Evolutionary conservation across 352 stramenopile species (phyloP).

Genomic region (Pythium apleroticum): DNA sequence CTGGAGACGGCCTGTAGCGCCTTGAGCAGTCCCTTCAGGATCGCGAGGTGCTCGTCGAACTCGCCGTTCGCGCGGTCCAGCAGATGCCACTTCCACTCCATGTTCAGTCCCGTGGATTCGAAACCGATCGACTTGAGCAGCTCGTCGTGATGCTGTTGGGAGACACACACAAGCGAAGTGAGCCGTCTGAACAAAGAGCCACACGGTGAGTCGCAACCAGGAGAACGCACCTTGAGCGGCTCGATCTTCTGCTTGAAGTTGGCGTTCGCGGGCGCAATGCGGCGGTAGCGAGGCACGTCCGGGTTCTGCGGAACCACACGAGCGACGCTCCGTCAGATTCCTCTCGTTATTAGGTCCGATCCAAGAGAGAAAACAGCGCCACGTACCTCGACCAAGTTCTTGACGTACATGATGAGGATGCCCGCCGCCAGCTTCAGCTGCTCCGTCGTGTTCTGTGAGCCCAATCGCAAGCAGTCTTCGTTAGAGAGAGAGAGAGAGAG

Average conservation of each 20-base stretch:
- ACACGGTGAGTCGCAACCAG: neutral
- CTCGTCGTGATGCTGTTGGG: conserved; percentile 65
- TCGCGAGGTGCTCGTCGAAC: conserved; percentile 69
- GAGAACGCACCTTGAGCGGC: conserved; percentile 53
- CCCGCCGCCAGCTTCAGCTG: conserved; percentile 64
- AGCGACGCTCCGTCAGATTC: too few relatives aligned
- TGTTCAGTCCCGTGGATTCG: conserved; percentile 65
- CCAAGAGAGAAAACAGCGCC: neutral
- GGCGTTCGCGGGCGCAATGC: conserved; percentile 70
- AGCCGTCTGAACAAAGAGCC: neutral
- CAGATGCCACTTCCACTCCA: conserved; percentile 85
- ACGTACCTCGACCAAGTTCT: conserved; percentile 78
- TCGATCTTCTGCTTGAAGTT: conserved; percentile 89
- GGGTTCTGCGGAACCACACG: conserved; percentile 47
- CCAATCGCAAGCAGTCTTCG: neutral
- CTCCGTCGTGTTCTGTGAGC: conserved; percentile 60
- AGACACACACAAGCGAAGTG: neutral
- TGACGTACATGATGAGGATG: conserved; percentile 87
- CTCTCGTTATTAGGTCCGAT: too few relatives aligned
- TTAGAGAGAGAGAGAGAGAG: neutral
- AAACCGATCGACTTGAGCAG: conserved; percentile 80
- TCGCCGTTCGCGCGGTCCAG: conserved; percentile 52
- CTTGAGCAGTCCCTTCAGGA: conserved; percentile 60
- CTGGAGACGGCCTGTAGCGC: conserved; percentile 57
- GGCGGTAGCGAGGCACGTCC: conserved; percentile 77